A percentile compares a stretch with the other conserved stretches of the same genome.
Conservation (phyloP, 2,329 filamentous ascomycete genomes). For the Aspergillus costaricaensis region DNA sequence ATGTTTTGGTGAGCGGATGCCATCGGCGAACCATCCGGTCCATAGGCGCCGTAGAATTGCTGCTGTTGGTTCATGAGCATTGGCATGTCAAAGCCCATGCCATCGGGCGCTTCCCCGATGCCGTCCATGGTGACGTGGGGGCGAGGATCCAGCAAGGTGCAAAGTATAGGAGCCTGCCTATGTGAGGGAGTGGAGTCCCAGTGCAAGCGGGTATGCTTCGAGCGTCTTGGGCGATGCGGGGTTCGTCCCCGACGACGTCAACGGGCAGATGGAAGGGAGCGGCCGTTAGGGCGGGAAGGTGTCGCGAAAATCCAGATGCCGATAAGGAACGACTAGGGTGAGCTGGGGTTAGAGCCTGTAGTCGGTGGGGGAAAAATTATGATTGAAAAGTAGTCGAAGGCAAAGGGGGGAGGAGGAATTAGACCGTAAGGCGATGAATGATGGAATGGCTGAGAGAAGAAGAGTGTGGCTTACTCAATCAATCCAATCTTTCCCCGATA, state of each 20-base stretch:
- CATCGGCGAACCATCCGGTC: conserved; percentile 61
- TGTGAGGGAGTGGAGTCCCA: conserved; percentile 20
- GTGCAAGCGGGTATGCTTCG: conserved; percentile 20
- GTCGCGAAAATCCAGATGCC: not conserved
- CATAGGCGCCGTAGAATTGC: conserved; percentile 68
- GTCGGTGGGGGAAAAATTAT: conserved; percentile 7
- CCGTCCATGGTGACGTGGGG: conserved; percentile 33
- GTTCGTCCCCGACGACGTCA: conserved; percentile 21
- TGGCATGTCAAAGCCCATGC: conserved; percentile 47
- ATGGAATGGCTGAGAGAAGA: not conserved
- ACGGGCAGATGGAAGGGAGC: conserved; percentile 5
- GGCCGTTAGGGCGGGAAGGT: not conserved
- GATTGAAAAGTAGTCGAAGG: conserved; percentile 2
- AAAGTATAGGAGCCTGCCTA: conserved; percentile 12
- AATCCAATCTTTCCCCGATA: conserved; percentile 8
- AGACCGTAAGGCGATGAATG: conserved; percentile 7
- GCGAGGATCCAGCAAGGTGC: conserved; percentile 4
- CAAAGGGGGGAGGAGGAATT: conserved; percentile 12
- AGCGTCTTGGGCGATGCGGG: conserved; percentile 22
- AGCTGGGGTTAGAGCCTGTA: conserved; percentile 5
- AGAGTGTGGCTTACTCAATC: conserved; percentile 16
- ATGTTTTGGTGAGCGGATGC: conserved; percentile 49
- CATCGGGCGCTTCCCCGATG: conserved; percentile 40
- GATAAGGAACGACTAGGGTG: conserved; percentile 22
- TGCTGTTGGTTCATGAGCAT: conserved; percentile 65